Evolutionary conservation across 1,284 basidiomycete genomes (phyloP).

Genomic region (Sanghuangporus weigelae): DNA sequence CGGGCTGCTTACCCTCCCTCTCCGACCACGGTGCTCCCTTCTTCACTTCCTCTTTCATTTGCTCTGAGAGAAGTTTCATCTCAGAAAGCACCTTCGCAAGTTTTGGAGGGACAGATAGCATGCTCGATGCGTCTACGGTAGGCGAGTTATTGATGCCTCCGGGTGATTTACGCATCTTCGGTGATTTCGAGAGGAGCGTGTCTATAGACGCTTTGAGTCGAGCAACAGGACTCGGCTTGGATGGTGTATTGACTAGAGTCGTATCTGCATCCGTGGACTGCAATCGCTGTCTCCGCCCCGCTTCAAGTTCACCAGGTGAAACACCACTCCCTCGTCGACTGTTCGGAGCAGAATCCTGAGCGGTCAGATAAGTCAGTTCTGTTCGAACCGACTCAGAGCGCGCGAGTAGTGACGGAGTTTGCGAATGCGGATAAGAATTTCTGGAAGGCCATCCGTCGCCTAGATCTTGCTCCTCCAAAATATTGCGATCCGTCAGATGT

Average conservation of each 20-base stretch:
- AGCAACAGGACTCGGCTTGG: slow-evolving; percentile 8
- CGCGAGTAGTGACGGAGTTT: slow-evolving; percentile 14
- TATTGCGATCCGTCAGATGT: neutral
- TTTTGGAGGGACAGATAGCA: neutral
- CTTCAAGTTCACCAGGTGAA: neutral
- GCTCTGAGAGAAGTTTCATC: neutral
- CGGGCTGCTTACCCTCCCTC: slow-evolving; percentile 25
- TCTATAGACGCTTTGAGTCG: slow-evolving; percentile 15
- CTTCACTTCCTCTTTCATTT: slow-evolving; percentile 7
- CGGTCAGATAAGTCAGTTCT: slow-evolving; percentile 17
- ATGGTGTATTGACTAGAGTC: slow-evolving; percentile 3
- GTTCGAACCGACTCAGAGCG: slow-evolving; percentile 15
- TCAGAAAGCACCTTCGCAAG: neutral
- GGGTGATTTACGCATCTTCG: slow-evolving; percentile 6
- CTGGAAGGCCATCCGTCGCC: neutral
- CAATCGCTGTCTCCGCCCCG: slow-evolving; percentile 3
- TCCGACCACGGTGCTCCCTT: slow-evolving; percentile 9
- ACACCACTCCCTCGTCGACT: slow-evolving; percentile 7
- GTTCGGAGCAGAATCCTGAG: slow-evolving; percentile 7
- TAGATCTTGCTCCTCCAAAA: slow-evolving; percentile 2
- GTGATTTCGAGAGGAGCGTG: slow-evolving; percentile 5
- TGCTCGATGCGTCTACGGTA: neutral
- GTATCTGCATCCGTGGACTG: slow-evolving; percentile 3
- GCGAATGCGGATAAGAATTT: neutral
- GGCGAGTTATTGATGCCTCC: neutral